These are phyloP conservation scores for Trichoderma sp. DNA, from an alignment of 2,329 filamentous ascomycete genomes.

Conservation along the genomic window DNA sequence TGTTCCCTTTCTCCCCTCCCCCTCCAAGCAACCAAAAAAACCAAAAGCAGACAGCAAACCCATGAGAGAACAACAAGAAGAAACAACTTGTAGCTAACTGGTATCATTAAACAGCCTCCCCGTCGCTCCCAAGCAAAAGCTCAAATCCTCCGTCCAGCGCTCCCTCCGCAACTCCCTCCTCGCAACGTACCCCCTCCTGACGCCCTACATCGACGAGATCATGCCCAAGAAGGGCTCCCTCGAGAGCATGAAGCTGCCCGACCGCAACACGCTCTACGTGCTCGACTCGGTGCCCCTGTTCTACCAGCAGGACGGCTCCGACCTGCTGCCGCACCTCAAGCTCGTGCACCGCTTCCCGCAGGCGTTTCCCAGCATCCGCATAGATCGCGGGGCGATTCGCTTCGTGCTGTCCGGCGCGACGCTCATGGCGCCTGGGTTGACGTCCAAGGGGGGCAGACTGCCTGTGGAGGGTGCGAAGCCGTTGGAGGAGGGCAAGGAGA, in stretches of 20 bases:
- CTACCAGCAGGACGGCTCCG: conserved; percentile 77
- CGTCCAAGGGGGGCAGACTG: conserved; percentile 75
- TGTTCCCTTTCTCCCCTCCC: neutral
- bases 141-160: conserved; percentile 94
- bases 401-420: conserved; percentile 93
- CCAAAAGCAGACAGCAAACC: neutral
- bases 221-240: conserved; percentile 92
- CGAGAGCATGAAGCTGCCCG: conserved; percentile 87
- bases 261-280: conserved; percentile 85
- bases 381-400: conserved; percentile 93
- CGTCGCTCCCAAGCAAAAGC: conserved; percentile 82
- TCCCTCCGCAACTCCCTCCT: conserved; percentile 78
- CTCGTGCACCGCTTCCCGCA: conserved; percentile 88
- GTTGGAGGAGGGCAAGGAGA: conserved; percentile 42
- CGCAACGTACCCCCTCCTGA: conserved; percentile 80
- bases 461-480: conserved; percentile 51
- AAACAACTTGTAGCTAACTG: neutral
- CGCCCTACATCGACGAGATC: conserved; percentile 87
- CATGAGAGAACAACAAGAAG: neutral
- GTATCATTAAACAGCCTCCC: conserved; percentile 58
- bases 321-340: conserved; percentile 81
- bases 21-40: neutral
- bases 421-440: conserved; percentile 93
- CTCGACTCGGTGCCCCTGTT: conserved; percentile 78
- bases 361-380: conserved; percentile 79